Conservation (phyloP, 2,329 filamentous ascomycete genomes). For the Pezicula neosporulosa region DNA sequence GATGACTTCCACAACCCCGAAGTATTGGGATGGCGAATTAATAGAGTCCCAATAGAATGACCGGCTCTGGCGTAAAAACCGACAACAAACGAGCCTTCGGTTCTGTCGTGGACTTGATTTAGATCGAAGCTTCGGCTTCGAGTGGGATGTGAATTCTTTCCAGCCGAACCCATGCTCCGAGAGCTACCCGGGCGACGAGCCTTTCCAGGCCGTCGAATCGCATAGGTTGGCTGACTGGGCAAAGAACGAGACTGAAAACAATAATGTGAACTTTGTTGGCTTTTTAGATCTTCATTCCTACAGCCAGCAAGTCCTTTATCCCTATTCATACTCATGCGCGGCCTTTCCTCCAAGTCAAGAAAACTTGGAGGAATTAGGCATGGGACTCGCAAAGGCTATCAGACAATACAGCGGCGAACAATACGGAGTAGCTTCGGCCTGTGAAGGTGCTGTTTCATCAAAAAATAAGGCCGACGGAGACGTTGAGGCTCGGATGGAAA, state of each 20-base stretch:
- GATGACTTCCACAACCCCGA: too few relatives aligned
- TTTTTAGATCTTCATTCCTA: conserved; percentile 92
- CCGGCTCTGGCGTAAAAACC: conserved; percentile 91
- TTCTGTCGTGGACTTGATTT: conserved; percentile 89
- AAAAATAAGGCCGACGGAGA: conserved; percentile 27
- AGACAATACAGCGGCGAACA: conserved; percentile 72
- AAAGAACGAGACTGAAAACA: conserved; percentile 67
- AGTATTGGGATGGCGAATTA: too few relatives aligned
- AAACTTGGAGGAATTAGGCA: conserved; percentile 85
- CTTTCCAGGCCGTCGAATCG: conserved; percentile 83
- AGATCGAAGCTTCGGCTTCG: conserved; percentile 80
- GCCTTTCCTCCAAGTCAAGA: conserved; percentile 80
- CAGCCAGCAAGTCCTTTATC: conserved; percentile 90
- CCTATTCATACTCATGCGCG: conserved; percentile 82
- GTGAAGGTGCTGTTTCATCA: conserved; percentile 66
- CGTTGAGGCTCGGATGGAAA: conserved; percentile 55
- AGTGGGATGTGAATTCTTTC: conserved; percentile 70
- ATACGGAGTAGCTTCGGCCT: conserved; percentile 80
- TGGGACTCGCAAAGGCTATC: conserved; percentile 86
- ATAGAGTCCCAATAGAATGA: conserved; percentile 46
- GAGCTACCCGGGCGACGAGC: conserved; percentile 76
- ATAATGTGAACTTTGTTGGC: conserved; percentile 74
- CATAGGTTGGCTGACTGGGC: conserved; percentile 77
- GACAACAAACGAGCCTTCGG: conserved; percentile 75
- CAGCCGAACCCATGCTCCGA: conserved; percentile 85